Base-by-base conservation (phyloP, 176 grass and related monocot species). In the Carex myosuroides region DNA sequence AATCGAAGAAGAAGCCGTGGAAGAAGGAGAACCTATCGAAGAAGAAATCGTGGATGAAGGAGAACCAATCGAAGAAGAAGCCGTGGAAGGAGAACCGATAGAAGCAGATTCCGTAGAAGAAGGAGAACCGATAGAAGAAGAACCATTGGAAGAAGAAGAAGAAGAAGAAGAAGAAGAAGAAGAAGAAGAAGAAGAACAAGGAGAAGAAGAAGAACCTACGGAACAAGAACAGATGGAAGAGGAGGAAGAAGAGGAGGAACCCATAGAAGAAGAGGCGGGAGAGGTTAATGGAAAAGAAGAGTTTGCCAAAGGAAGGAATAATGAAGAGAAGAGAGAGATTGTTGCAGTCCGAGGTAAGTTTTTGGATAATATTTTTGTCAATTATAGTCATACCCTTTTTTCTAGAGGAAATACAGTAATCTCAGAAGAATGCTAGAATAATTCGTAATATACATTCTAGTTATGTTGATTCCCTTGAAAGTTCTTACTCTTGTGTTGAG, bases 261-360 rank as follows among this genome's bases (percentile, higher is more conserved):
- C 54, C 76, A 11, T 11, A 48, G 46, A 48, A 48, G 60, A 89
- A 50, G 73, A 68, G 60, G 64, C 59, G 22, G 85, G 50, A 68
- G 62, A 63, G 61, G 87, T 70, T 77, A 44, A 35, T 62, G 85
- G 37, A 80, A 59, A 69, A 65, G 87, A 83, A 84, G 60, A 33
- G 70, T 11, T 52, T 62, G 77, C 42, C 53, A 18, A 70, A 85
- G 52, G 17, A 62, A 39, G 71, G 78, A 60, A 22, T 81, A 39
- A 14, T 60, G 83, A 85, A 60, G 46, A 14, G 2, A 79, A 70
- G 16, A 86, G 73, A 82, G 37, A 42, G 5, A 65, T 66, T 30
- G 60, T 33, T 67, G 41, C 61, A 32, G 41, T 68, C 21, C 17
- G 46, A 65, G 63, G 80, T 82, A 82, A 54, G 30, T 24, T 62